phyloP scores from a whole-genome alignment of 129 eudicot species.

The Saussurea involucrata region DNA sequence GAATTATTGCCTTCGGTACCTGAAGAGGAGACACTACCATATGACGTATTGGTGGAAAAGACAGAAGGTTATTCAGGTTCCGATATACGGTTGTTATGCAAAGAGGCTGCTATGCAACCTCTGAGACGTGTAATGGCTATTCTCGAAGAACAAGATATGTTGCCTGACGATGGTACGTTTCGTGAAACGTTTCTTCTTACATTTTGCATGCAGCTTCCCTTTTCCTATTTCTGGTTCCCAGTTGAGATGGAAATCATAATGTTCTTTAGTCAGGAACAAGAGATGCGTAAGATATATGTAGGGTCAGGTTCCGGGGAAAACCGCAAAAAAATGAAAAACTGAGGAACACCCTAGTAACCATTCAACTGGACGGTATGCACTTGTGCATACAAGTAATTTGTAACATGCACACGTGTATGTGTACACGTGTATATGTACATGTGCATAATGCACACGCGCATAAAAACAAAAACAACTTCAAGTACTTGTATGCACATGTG shows the following conservation, averaged over 20 bases:
- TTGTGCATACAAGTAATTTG: no score
- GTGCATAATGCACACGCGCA: no score
- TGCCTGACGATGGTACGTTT: slow-evolving; percentile 84
- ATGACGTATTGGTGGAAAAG: slow-evolving; percentile 70
- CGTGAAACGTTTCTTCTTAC: background rate
- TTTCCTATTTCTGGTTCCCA: background rate
- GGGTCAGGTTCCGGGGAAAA: no score
- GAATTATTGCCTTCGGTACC: slow-evolving; percentile 59
- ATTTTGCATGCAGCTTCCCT: background rate
- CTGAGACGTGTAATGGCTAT: slow-evolving; percentile 77
- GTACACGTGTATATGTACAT: no score
- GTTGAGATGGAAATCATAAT: background rate
- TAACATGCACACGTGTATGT: no score
- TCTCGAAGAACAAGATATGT: slow-evolving; percentile 66
- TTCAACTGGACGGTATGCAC: no score
- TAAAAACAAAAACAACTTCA: no score
- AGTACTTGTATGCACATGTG: no score
- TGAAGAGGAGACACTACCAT: slow-evolving; percentile 61
- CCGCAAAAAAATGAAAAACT: no score
- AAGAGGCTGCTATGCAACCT: slow-evolving; percentile 99
- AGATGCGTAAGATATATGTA: background rate
- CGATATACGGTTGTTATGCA: slow-evolving; percentile 87
- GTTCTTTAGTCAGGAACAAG: background rate
- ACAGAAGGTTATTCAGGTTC: slow-evolving; percentile 94
- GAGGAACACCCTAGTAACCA: no score